A percentile compares a stretch with the other conserved stretches of the same genome.
Evolutionary conservation across 768 basidiomycete genomes (phyloP).

Genomic region (Crassisporium funariophilum): DNA sequence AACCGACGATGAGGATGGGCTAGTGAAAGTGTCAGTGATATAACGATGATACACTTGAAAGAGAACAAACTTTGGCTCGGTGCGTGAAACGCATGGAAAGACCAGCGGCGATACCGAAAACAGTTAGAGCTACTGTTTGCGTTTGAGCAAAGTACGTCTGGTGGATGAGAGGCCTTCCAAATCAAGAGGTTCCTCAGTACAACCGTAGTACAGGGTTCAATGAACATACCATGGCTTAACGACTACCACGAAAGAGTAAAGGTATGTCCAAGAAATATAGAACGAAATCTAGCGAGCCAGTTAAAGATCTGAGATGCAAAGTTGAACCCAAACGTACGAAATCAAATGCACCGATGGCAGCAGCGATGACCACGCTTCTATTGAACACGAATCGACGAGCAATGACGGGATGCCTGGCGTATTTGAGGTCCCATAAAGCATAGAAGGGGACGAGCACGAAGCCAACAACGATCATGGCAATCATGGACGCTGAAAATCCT

Average conservation of each 20-base stretch:
- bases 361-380: constrained; percentile 58
- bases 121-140: constrained; percentile 59
- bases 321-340: constrained; percentile 41
- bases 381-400: constrained; percentile 61
- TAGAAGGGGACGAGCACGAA: constrained; percentile 44
- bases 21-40: constrained; percentile 18
- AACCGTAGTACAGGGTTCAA: background rate
- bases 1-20: constrained; percentile 53
- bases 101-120: constrained; percentile 67
- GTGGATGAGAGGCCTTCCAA: constrained; percentile 51
- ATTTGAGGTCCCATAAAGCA: constrained; percentile 48
- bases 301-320: background rate
- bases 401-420: constrained; percentile 60
- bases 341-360: constrained; percentile 64
- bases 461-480: constrained; percentile 54
- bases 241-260: constrained; percentile 66
- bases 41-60: background rate
- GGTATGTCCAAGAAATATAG: constrained; percentile 72
- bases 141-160: constrained; percentile 66
- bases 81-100: constrained; percentile 51
- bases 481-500: constrained; percentile 44
- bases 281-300: constrained; percentile 51
- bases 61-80: constrained; percentile 52
- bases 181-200: constrained; percentile 6
- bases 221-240: constrained; percentile 50